A percentile compares a stretch with the other conserved stretches of the same genome.
phyloP scores from a whole-genome alignment of 495 filamentous ascomycete species.

The Glutinoglossum americanum region DNA sequence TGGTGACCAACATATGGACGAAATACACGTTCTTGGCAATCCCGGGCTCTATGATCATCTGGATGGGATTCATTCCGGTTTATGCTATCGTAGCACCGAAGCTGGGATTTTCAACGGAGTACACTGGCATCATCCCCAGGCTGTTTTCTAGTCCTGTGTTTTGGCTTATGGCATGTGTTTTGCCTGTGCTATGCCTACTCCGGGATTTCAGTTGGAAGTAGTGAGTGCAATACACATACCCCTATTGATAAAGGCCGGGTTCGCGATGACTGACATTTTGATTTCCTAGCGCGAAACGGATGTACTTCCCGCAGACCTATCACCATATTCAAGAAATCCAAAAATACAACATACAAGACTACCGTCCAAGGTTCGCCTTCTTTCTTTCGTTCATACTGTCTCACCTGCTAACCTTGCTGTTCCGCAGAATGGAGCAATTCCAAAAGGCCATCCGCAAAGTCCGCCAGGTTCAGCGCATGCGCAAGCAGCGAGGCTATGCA shows the following conservation, averaged over 20 bases:
- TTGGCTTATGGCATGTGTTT: constrained; percentile 65
- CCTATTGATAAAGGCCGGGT: neutral
- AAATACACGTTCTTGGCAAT: constrained; percentile 96
- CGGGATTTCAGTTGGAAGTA: constrained; percentile 68
- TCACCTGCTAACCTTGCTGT: neutral
- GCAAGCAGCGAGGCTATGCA: constrained; percentile 94
- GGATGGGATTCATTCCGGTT: constrained; percentile 73
- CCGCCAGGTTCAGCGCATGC: constrained; percentile 95
- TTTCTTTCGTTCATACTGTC: neutral
- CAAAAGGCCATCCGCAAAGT: constrained; percentile 99
- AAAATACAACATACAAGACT: constrained; percentile 99
- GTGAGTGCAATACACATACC: constrained; percentile 13
- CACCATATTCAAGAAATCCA: constrained; percentile 99
- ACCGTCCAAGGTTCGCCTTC: constrained; percentile 50
- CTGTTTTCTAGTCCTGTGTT: constrained; percentile 66
- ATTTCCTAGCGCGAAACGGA: constrained; percentile 43
- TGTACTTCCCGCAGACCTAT: constrained; percentile 90
- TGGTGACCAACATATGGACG: constrained; percentile 96
- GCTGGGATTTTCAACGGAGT: constrained; percentile 64
- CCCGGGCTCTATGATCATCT: constrained; percentile 77
- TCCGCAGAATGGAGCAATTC: constrained; percentile 87
- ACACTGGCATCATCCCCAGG: constrained; percentile 59
- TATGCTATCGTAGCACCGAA: constrained; percentile 81
- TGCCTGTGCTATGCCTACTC: constrained; percentile 68
- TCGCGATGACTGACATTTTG: neutral